These are phyloP conservation scores for Dalbergia oliveri DNA, from an alignment of 306 rosid species.

Conservation along the genomic window DNA sequence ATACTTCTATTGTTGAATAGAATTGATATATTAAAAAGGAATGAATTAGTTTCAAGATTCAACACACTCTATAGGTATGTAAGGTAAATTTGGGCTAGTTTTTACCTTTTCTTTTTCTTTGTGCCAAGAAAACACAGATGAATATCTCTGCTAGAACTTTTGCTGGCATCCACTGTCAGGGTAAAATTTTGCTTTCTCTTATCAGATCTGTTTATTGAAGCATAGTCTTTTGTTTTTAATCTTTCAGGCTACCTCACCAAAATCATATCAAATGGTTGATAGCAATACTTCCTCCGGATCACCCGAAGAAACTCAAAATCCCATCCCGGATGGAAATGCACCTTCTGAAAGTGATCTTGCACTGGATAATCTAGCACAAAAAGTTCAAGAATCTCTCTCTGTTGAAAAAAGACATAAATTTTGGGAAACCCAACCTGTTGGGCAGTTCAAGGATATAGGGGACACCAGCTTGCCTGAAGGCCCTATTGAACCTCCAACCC, in stretches of 20 bases:
- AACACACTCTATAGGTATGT: neutral
- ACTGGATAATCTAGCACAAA: slow-evolving; percentile 59
- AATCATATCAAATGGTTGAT: slow-evolving; percentile 64
- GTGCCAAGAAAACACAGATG: neutral
- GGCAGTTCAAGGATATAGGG: slow-evolving; percentile 91
- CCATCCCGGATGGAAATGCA: slow-evolving; percentile 70
- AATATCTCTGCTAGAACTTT: slow-evolving; percentile 12
- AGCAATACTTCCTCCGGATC: slow-evolving; percentile 64
- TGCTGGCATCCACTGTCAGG: neutral
- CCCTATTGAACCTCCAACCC: slow-evolving; percentile 79
- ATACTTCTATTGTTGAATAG: neutral
- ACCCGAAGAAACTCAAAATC: slow-evolving; percentile 71
- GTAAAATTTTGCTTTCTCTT: slow-evolving; percentile 3
- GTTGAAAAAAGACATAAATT: slow-evolving; percentile 74
- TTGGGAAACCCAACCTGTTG: slow-evolving; percentile 99
- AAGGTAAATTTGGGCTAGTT: neutral
- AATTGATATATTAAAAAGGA: neutral
- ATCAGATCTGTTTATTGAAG: slow-evolving; percentile 12
- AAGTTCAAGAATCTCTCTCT: slow-evolving; percentile 81
- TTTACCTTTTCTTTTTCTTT: neutral
- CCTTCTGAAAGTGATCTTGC: slow-evolving; percentile 67
- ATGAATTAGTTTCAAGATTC: slow-evolving; percentile 18
- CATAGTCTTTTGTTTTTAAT: neutral
- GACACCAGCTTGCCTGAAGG: slow-evolving; percentile 80
- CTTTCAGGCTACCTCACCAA: slow-evolving; percentile 41